Percentiles rank a stretch among this genome's conserved stretches.
These are phyloP conservation scores for Candida oleophila DNA, from an alignment of 805 yeast genomes.

Conservation along the genomic window DNA sequence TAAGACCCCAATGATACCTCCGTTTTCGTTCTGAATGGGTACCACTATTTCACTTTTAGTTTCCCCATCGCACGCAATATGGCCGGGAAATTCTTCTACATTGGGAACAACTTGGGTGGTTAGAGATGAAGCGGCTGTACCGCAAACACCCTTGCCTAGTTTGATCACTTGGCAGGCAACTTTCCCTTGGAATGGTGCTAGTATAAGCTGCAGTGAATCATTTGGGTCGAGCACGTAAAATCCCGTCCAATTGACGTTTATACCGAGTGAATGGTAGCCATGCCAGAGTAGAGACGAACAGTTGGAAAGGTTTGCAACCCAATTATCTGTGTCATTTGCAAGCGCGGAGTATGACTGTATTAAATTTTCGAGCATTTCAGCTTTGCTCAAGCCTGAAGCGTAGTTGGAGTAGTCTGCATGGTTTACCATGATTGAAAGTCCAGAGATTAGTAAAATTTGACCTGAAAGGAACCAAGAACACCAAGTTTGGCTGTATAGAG, in stretches of 20 bases:
- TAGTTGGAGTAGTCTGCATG: slow-evolving; percentile 80
- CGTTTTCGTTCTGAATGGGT: slow-evolving; percentile 53
- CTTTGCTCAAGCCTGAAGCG: slow-evolving; percentile 31
- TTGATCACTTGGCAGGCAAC: slow-evolving; percentile 88
- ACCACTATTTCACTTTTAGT: slow-evolving; percentile 93
- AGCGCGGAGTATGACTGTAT: slow-evolving; percentile 66
- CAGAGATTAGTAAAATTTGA: no score
- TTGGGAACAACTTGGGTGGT: slow-evolving; percentile 74
- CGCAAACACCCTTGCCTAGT: slow-evolving; percentile 89
- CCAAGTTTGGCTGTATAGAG: no score
- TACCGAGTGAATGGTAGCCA: slow-evolving; percentile 63
- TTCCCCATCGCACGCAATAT: slow-evolving; percentile 96
- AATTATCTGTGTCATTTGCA: slow-evolving; percentile 60
- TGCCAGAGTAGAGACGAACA: slow-evolving; percentile 87
- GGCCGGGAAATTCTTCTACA: slow-evolving; percentile 82
- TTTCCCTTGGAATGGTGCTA: slow-evolving; percentile 96
- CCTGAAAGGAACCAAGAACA: no score
- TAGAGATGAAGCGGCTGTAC: slow-evolving; percentile 63
- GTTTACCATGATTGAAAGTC: slow-evolving; percentile 13
- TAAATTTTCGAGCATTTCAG: slow-evolving; percentile 58
- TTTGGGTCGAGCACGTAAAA: slow-evolving; percentile 61
- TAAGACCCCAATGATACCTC: slow-evolving; percentile 64
- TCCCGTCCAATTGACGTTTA: slow-evolving; percentile 87
- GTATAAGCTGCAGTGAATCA: slow-evolving; percentile 46
- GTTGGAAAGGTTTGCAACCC: slow-evolving; percentile 90